Evolutionary conservation across 176 grass and related monocot species (phyloP).

Genomic region (Aegilops bicornis): DNA sequence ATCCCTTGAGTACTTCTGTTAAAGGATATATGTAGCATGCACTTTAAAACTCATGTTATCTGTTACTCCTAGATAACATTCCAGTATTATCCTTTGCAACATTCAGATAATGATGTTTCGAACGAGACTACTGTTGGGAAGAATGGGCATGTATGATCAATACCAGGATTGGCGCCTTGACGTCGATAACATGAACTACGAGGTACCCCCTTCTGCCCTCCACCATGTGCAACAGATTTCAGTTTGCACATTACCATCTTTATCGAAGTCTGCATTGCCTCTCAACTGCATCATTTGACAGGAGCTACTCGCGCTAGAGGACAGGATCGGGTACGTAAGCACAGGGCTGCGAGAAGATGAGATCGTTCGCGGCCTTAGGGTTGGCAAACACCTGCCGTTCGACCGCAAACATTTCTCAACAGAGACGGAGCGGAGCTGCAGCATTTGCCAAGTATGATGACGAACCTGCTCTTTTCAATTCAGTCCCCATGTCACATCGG

Average conservation of each 20-base stretch:
- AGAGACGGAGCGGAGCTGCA: constrained; percentile 62
- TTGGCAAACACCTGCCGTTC: constrained; percentile 55
- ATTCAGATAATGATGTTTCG: constrained; percentile 90
- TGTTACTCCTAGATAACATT: neutral
- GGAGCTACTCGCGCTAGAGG: constrained; percentile 80
- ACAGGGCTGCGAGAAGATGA: constrained; percentile 85
- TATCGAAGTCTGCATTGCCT: neutral
- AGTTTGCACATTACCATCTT: neutral
- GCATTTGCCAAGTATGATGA: constrained; percentile 74
- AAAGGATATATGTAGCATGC: neutral
- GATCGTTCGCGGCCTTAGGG: constrained; percentile 50
- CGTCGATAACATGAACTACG: constrained; percentile 94
- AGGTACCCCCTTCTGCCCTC: constrained; percentile 36
- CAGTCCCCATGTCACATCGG: neutral
- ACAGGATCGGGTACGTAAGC: constrained; percentile 87
- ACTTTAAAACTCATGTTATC: neutral
- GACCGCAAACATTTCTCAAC: constrained; percentile 44
- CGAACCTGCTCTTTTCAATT: neutral
- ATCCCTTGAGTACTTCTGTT: neutral
- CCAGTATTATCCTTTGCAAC: neutral
- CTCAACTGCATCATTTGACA: constrained; percentile 26
- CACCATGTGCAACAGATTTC: neutral
- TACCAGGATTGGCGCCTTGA: constrained; percentile 88
- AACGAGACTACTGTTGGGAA: constrained; percentile 63
- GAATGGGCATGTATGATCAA: constrained; percentile 71